Evolutionary conservation across 305 asterid genomes (phyloP), one percentile per base, ranked within the genome.

Genomic region (Solanum hybrid): DNA sequence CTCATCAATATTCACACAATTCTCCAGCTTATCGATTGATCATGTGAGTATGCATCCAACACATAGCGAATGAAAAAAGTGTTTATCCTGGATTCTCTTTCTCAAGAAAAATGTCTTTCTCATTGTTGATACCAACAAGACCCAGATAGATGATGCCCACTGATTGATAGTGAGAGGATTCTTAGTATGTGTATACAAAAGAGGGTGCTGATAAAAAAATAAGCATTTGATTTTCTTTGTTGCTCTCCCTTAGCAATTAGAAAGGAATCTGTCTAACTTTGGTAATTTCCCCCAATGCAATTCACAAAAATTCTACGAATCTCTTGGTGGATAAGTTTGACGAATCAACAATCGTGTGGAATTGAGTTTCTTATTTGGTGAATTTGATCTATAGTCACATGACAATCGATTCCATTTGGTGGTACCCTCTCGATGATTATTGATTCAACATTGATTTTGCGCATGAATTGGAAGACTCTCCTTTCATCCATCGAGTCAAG

Each of bases 261-360:
- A 60, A 66, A 66, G 3, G 29, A 66, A n/a, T 66, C 7, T 66
- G 14, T 11, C 73, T 66, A 66, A 5, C 14, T 66, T 66, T 66
- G 73, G 29, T n/a, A 66, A 66, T n/a, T 66, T n/a, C 7, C 14
- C 14, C 73, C 14, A 4, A 66, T 2, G 29, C 6, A 60, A 66
- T 66, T 24, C 73, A 66, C 14, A 66, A 22, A 66, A 66, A n/a
- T 66, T 66, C 6, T 11, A n/a, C 5, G 3, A 66, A 10, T n/a
- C 3, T 5, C 6, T 66, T 66, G 14, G 14, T 66, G 29, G 14
- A 10, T 66, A 66, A 66, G 29, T 66, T 10, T n/a, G 7, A 66
- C 7, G 13, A 66, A 5, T n/a, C 26, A 60, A 0, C 71, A 60
- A 1, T 0, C 1, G 11, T 60, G 71, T 20, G 26, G 11, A 60